These are phyloP conservation scores for Ogataea pini DNA, from an alignment of 805 yeast species.

Conservation along the genomic window DNA sequence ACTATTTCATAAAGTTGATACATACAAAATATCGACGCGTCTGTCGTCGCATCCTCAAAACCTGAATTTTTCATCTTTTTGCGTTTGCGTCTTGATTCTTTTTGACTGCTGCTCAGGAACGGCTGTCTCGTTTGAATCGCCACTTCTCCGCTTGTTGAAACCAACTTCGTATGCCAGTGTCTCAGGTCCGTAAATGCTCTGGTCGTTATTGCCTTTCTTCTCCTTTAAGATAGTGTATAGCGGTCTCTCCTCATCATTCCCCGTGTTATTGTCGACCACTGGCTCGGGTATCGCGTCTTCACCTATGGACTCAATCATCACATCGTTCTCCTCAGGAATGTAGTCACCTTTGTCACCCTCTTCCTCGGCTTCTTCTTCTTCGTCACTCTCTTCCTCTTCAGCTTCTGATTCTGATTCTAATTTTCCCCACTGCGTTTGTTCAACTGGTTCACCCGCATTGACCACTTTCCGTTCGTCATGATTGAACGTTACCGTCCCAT, in stretches of 20 bases:
- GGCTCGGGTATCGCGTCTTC: conserved; percentile 17
- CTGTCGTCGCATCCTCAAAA: conserved; percentile 1
- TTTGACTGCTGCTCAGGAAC: background rate
- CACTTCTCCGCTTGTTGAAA: background rate
- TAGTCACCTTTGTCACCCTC: conserved; percentile 34
- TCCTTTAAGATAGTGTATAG: conserved; percentile 38
- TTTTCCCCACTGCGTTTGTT: conserved; percentile 34
- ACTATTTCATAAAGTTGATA: too few relatives aligned
- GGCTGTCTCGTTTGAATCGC: conserved; percentile 7
- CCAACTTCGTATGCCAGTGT: conserved; percentile 26
- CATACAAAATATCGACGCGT: too few relatives aligned
- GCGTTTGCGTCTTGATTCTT: conserved; percentile 6
- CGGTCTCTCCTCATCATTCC: conserved; percentile 20
- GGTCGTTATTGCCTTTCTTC: conserved; percentile 21
- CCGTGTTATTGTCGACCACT: conserved; percentile 13
- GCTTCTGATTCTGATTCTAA: conserved; percentile 36
- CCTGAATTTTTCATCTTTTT: conserved; percentile 10
- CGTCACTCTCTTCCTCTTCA: conserved; percentile 36
- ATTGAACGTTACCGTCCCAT: conserved; percentile 37
- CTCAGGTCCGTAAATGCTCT: conserved; percentile 36
- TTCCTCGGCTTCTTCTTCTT: conserved; percentile 32
- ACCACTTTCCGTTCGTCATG: conserved; percentile 14
- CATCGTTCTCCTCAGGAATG: conserved; percentile 28
- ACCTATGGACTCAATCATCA: conserved; percentile 30
- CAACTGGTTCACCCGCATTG: conserved; percentile 29